Evolutionary conservation across 2,329 filamentous ascomycete species (phyloP).

Genomic region (Neofusicoccum sp.): DNA sequence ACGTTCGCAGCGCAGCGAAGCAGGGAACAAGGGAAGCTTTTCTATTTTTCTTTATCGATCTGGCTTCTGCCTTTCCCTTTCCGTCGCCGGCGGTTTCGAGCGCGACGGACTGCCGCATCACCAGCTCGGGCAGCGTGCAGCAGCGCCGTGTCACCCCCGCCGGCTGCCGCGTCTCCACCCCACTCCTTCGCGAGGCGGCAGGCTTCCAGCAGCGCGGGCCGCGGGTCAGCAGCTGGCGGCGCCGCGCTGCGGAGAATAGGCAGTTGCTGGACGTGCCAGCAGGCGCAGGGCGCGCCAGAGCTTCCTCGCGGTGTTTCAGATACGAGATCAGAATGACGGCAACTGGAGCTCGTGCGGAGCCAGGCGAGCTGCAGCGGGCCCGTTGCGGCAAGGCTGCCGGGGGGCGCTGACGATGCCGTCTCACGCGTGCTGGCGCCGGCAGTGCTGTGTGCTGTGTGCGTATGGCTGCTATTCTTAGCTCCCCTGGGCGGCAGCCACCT

Average conservation of each 20-base stretch:
- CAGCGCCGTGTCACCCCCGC: conserved; percentile 1
- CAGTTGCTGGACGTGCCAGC: no score
- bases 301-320: conserved; percentile 12
- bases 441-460: background rate
- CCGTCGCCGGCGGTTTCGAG: background rate
- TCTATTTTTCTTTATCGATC: background rate
- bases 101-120: background rate
- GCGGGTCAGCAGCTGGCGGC: background rate
- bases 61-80: background rate
- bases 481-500: background rate
- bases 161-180: conserved; percentile 1
- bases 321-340: background rate
- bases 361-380: background rate
- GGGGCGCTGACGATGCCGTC: background rate
- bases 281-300: no score
- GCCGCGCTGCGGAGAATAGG: background rate
- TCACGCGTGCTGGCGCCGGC: background rate
- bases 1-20: background rate
- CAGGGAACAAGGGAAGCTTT: background rate
- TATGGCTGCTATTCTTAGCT: background rate
- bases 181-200: background rate
- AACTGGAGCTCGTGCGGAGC: background rate
- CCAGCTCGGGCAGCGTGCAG: background rate
- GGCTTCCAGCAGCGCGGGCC: background rate
- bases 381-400: background rate